A percentile compares a stretch with the other conserved stretches of the same genome.
Evolutionary conservation across 139 green algal genomes (phyloP).

Genomic region (Raphidocelis subcapitata): DNA sequence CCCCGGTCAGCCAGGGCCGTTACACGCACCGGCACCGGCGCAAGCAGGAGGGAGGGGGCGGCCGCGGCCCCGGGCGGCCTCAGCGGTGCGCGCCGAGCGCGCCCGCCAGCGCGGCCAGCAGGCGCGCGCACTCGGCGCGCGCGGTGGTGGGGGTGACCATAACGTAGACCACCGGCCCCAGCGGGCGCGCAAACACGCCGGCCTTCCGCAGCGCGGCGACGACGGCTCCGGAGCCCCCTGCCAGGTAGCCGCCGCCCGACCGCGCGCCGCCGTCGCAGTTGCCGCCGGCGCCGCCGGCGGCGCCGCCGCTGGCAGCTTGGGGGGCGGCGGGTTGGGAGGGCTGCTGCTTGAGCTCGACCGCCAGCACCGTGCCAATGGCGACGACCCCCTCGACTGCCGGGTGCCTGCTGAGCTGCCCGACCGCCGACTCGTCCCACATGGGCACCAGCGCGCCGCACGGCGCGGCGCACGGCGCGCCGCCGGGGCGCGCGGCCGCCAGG

Average conservation of each 20-base stretch:
- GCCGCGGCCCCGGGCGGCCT: too few relatives aligned
- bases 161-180: constrained; percentile 92
- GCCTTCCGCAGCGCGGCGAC: constrained; percentile 37
- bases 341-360: constrained; percentile 65
- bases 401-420: constrained; percentile 61
- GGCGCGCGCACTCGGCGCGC: constrained; percentile 34
- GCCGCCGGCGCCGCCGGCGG: not conserved
- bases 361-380: constrained; percentile 82
- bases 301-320: not conserved
- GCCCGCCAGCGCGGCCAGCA: constrained; percentile 46
- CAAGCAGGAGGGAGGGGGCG: too few relatives aligned
- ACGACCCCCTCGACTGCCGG: constrained; percentile 55
- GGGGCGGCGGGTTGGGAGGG: not conserved
- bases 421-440: constrained; percentile 65
- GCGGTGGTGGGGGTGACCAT: constrained; percentile 84
- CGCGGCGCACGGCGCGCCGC: constrained; percentile 6
- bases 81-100: constrained; percentile 32
- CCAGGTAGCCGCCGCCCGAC: not conserved
- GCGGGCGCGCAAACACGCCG: constrained; percentile 79
- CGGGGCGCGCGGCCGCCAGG: not conserved
- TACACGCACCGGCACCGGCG: too few relatives aligned
- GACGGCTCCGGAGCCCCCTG: constrained; percentile 26
- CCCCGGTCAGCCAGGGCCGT: too few relatives aligned
- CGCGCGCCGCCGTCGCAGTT: too few relatives aligned
- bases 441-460: constrained; percentile 59